phyloP scores from a whole-genome alignment of 1,139 yeast genomes.

The Geotrichum cucujoidarum region DNA sequence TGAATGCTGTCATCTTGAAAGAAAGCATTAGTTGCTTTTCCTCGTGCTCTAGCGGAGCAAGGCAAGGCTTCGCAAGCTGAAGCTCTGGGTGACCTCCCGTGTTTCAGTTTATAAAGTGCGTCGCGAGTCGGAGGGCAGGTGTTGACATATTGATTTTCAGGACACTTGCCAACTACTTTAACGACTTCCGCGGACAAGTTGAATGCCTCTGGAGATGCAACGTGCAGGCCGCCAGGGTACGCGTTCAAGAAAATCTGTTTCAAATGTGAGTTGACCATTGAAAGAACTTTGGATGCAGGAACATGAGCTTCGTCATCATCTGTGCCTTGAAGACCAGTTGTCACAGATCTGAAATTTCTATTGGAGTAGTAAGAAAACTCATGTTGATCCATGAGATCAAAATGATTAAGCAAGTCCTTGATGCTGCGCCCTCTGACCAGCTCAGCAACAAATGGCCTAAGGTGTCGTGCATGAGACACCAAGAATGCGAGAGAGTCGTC shows the following conservation, averaged over 20 bases:
- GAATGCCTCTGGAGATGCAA: background rate
- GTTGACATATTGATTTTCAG: background rate
- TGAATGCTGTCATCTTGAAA: background rate
- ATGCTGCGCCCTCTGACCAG: slow-evolving; percentile 20
- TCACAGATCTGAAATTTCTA: slow-evolving; percentile 18
- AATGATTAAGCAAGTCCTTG: slow-evolving; percentile 22
- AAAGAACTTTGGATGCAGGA: slow-evolving; percentile 1
- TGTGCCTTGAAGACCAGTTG: slow-evolving; percentile 7
- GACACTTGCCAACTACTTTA: background rate
- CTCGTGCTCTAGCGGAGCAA: background rate
- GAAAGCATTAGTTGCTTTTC: background rate
- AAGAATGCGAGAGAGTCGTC: slow-evolving; percentile 8
- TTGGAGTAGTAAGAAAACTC: slow-evolving; percentile 27
- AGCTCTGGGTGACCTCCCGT: background rate
- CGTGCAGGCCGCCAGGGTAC: slow-evolving; percentile 13
- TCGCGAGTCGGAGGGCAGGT: background rate
- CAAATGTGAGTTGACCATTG: slow-evolving; percentile 11
- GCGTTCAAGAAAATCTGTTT: slow-evolving; percentile 11
- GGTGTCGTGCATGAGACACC: slow-evolving; percentile 18
- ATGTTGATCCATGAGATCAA: slow-evolving; percentile 30
- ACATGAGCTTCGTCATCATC: slow-evolving; percentile 4
- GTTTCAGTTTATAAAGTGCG: background rate
- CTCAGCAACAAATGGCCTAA: slow-evolving; percentile 28
- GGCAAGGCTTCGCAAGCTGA: slow-evolving; percentile 8
- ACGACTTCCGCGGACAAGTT: background rate